Base-by-base conservation (phyloP, 352 stramenopile species). In the Phytophthora sp. region DNA sequence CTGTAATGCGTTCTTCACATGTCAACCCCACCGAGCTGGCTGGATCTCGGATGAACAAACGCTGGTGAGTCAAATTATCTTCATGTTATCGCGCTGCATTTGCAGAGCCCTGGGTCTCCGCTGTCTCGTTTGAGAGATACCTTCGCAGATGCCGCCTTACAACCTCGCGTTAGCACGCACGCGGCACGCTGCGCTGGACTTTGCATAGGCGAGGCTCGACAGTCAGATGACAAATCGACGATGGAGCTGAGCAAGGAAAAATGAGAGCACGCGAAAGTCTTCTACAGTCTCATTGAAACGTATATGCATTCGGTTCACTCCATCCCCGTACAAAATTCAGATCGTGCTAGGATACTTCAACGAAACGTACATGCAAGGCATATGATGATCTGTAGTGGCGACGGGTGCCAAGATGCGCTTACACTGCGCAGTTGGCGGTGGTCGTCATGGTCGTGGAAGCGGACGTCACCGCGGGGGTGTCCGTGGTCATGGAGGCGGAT, bases 381-480 rank as follows among this genome's bases (percentile, higher is more conserved):
- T n/a, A n/a, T n/a, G n/a, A n/a, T 9, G 29, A 55, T 18, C n/a
- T 55, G 29, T 29, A 41, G n/a, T 12, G 20, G n/a, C n/a, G 21
- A 24, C 16, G 5, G 29, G 1, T 33, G 51, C 8, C 29, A 31
- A 18, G n/a, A n/a, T 13, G 47, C 29, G 39, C 11, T 64, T 73
- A 73, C 64, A 73, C 57, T 20, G 56, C 49, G 61, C 55, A 66
- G 42, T 71, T 70, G 16, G 62, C 53, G n/a, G 55, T 71, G 13
- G 67, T 67, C n/a, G 59, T 61, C n/a, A 61, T 66, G 2, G 63
- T 59, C 15, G 68, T 69, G 45, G 63, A 60, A 7, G 53, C 53
- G 9, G 67, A 31, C 4, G 68, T 76, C 15, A 64, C 57, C n/a
- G 63, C 15, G 7, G 69, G 63, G n/a, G 21, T 66, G 27, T 73